These are phyloP conservation scores for Pichia sp. DNA, from an alignment of 1,139 yeast genomes.

Conservation along the genomic window DNA sequence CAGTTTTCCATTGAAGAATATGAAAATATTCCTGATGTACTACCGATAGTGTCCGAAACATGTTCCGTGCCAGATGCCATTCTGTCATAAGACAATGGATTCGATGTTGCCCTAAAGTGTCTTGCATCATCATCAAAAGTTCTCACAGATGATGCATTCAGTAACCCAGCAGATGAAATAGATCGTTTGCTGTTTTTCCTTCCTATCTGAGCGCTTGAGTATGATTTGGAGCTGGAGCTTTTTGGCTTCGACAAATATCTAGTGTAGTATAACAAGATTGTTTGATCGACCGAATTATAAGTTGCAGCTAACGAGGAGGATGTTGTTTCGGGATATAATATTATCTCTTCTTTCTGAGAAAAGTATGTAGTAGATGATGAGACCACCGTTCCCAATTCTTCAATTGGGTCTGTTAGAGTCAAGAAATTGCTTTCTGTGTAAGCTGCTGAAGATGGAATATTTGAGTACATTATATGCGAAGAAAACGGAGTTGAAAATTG, in stretches of 20 bases:
- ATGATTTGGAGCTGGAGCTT: conserved; percentile 15
- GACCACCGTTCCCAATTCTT: conserved; percentile 61
- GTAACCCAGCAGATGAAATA: conserved; percentile 26
- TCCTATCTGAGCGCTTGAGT: conserved; percentile 15
- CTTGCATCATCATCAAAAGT: conserved; percentile 39
- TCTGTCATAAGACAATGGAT: conserved; percentile 55
- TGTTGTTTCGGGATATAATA: conserved; percentile 44
- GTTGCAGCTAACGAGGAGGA: conserved; percentile 48
- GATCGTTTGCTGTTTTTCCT: conserved; percentile 24
- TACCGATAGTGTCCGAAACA: conserved; percentile 21
- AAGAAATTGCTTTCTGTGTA: conserved; percentile 39
- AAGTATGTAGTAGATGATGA: conserved; percentile 70
- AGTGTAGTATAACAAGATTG: conserved; percentile 47
- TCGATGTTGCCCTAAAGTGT: conserved; percentile 53
- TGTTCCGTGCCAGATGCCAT: conserved; percentile 44
- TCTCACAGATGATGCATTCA: conserved; percentile 41
- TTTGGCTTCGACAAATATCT: conserved; percentile 36
- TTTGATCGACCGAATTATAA: conserved; percentile 41
- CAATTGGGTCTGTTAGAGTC: conserved; percentile 64
- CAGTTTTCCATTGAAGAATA: conserved; percentile 20
- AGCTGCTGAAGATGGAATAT: conserved; percentile 10
- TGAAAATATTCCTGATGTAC: conserved; percentile 8
- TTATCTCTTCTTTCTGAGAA: conserved; percentile 51
- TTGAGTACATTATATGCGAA: neutral
- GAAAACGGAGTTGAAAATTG: conserved; percentile 9